phyloP scores from a whole-genome alignment of 2,329 filamentous ascomycete species.

The Stachybotrys chlorohalonatus region DNA sequence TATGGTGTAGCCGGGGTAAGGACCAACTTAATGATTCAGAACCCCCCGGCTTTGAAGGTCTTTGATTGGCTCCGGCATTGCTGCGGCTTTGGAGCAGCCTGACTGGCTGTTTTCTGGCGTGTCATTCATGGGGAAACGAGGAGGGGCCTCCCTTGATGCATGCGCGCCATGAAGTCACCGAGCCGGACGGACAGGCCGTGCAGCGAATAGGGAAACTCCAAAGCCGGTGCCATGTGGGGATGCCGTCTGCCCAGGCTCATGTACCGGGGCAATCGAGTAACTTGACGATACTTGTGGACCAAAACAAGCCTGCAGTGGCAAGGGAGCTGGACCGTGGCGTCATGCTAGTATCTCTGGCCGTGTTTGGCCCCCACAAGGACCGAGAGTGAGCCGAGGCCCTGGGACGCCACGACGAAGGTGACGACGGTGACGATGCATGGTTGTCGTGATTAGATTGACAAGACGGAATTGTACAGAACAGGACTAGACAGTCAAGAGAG shows the following conservation, averaged over 20 bases:
- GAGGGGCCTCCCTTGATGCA: not conserved
- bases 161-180: not conserved
- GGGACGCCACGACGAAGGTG: not conserved
- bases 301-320: not conserved
- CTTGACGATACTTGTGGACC: not conserved
- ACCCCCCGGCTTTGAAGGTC: not conserved
- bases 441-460: not conserved
- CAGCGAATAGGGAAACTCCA: not conserved
- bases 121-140: not conserved
- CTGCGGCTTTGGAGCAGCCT: too few species aligned
- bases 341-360: not conserved
- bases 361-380: not conserved
- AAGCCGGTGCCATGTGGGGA: not conserved
- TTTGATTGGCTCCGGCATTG: not conserved
- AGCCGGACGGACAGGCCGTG: not conserved
- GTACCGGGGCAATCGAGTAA: not conserved
- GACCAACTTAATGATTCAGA: not conserved
- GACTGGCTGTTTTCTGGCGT: not conserved
- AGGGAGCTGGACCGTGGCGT: not conserved
- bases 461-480: too few species aligned
- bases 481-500: too few species aligned
- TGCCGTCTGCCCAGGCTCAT: not conserved
- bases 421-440: conserved; percentile 2
- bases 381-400: not conserved
- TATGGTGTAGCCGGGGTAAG: not conserved